These are phyloP conservation scores for Citrus sinensis DNA, from an alignment of 345 rosid genomes.

Conservation along the genomic window DNA sequence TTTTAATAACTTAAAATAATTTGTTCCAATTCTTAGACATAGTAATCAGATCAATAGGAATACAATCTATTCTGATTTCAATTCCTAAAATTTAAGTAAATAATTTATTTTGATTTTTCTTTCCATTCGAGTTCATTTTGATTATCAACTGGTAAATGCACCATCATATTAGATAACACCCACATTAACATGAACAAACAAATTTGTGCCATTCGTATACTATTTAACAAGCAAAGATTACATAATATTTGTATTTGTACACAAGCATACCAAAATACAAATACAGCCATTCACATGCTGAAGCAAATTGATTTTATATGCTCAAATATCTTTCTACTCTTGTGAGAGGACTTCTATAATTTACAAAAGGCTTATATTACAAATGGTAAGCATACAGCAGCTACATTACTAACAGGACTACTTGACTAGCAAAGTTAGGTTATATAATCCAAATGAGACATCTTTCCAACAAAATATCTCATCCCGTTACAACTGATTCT, in stretches of 20 bases:
- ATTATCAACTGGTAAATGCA: no score
- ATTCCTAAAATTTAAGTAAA: no score
- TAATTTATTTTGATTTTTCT: no score
- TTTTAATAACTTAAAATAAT: no score
- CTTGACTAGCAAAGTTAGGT: slow-evolving; percentile 11
- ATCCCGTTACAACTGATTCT: background rate
- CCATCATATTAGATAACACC: no score
- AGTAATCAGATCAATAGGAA: fast-evolving
- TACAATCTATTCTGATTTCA: no score
- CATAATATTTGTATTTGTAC: background rate
- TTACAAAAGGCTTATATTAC: slow-evolving; percentile 24
- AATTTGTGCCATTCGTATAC: background rate
- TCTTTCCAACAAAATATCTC: background rate
- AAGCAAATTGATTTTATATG: slow-evolving; percentile 11
- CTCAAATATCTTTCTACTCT: slow-evolving; percentile 7
- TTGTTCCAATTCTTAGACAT: no score
- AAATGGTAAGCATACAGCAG: slow-evolving; percentile 7
- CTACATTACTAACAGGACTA: background rate
- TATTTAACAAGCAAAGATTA: background rate
- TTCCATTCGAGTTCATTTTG: no score
- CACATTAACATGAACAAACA: no score
- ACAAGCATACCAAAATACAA: background rate
- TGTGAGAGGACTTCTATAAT: slow-evolving; percentile 21
- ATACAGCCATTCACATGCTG: background rate
- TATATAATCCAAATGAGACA: slow-evolving; percentile 2